A percentile compares a stretch with the other conserved stretches of the same genome.
Conservation (phyloP, 768 basidiomycete species). For the Suillus ampliporus region DNA sequence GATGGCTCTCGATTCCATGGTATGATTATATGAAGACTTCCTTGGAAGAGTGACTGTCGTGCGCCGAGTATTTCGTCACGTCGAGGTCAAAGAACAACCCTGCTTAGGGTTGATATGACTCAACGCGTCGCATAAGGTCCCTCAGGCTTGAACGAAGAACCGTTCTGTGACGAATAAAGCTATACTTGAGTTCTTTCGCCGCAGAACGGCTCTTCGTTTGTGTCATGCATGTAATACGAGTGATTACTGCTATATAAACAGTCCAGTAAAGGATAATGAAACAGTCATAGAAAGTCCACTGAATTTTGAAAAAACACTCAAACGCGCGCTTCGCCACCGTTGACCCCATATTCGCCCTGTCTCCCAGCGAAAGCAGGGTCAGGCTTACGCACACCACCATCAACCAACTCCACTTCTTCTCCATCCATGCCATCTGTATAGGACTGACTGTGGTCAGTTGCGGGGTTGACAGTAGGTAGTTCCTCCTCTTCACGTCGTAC, state of each 20-base stretch:
- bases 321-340: slow-evolving; percentile 24
- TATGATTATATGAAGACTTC: slow-evolving; percentile 15
- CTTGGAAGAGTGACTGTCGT: not conserved
- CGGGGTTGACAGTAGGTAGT: slow-evolving; percentile 46
- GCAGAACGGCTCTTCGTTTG: not conserved
- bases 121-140: not conserved
- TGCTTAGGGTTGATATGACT: slow-evolving; percentile 1
- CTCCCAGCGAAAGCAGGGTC: slow-evolving; percentile 26
- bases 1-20: slow-evolving; percentile 55
- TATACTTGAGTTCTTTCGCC: too few relatives aligned
- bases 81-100: not conserved
- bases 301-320: slow-evolving; percentile 16
- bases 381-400: slow-evolving; percentile 17
- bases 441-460: slow-evolving; percentile 11
- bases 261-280: not conserved
- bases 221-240: not conserved
- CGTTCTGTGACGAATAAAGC: too few relatives aligned
- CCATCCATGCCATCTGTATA: slow-evolving; percentile 23
- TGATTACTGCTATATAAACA: not conserved
- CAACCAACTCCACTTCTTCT: slow-evolving; percentile 35
- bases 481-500: slow-evolving; percentile 49
- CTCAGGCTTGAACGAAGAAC: too few relatives aligned
- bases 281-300: not conserved
- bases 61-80: not conserved
- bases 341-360: slow-evolving; percentile 30